Evolutionary conservation across 768 basidiomycete genomes (phyloP), one percentile per base, ranked within the genome.

Genomic region (Pleurotus pulmonarius): DNA sequence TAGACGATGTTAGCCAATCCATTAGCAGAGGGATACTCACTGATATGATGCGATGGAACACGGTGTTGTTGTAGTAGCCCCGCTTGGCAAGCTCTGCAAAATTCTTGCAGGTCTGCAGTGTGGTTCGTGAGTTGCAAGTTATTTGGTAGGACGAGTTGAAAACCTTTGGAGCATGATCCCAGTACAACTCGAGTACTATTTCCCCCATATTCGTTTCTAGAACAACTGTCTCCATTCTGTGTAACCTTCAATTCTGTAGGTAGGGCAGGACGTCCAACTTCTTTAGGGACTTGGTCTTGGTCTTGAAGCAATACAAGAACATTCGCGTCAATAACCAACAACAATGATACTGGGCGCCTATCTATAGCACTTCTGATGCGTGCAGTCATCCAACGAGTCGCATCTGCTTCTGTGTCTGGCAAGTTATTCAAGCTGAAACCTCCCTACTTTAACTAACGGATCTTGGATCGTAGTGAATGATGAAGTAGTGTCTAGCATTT

Each of bases 21-120:
- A 25, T 38, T 8, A 16, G 24, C 52, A 25, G 47, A 6, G 16
- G 24, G 45, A 47, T 44, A 67, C 84, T 47, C 60, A 94, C 94
- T 40, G 89, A 76, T 47, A 98, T 88, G 62, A 98, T 88, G 37
- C 96, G 87, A 74, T 98, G 96, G 67, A 97, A 98, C 47, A 92
- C 67, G 3, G 91, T 83, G 18, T 85, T 85, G 62, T 94, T 95
- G 75, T 98, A 98, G 72, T 97, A 98, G 0, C 95, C 94, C 57
- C 87, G 83, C 67, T 84, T 89, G n/a, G 90, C 81, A 25, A 98
- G 84, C 63, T 94, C 92, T 58, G 85, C 82, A 71, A 98, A 98
- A 78, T 98, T 99, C 70, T 90, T 85, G 76, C 94, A 97, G 11
- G 95, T 95, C 91, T 97, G 9, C 29, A 34, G 29, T 34, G 11